phyloP scores from a whole-genome alignment of 1,284 basidiomycete genomes.

The Schizophyllum commune region DNA sequence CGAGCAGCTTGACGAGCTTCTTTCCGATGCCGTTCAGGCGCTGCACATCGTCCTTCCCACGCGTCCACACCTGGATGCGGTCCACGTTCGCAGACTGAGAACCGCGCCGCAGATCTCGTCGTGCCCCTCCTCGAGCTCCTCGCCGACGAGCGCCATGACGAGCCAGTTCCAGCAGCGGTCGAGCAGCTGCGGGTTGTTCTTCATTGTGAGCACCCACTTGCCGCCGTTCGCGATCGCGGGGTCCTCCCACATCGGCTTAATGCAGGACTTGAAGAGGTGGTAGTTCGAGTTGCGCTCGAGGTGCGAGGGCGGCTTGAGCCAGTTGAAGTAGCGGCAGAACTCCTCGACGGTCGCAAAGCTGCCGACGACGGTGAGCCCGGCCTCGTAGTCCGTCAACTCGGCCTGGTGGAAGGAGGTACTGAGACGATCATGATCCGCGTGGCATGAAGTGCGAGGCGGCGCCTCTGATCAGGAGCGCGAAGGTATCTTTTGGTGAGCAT shows the following conservation, averaged over 20 bases:
- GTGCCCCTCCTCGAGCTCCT: constrained; percentile 85
- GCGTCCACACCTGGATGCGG: constrained; percentile 85
- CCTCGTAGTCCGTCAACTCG: constrained; percentile 68
- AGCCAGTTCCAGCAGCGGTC: constrained; percentile 90
- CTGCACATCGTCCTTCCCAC: constrained; percentile 77
- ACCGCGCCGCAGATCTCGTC: constrained; percentile 90
- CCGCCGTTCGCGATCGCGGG: constrained; percentile 85
- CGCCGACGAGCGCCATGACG: constrained; percentile 77
- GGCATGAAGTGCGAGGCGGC: constrained; percentile 80
- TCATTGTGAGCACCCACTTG: constrained; percentile 93
- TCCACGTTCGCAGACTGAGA: constrained; percentile 86
- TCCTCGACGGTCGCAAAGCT: constrained; percentile 82
- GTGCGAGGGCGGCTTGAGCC: constrained; percentile 84
- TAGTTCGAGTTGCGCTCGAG: constrained; percentile 88
- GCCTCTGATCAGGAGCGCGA: constrained; percentile 75
- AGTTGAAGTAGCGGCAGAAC: constrained; percentile 91
- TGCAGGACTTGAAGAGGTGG: constrained; percentile 88
- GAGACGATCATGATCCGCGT: constrained; percentile 83
- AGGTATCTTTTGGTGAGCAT: constrained; percentile 93
- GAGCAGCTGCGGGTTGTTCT: constrained; percentile 68
- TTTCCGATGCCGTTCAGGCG: constrained; percentile 77
- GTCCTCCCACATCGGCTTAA: constrained; percentile 97
- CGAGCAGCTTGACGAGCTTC: constrained; percentile 74
- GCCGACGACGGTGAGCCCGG: constrained; percentile 70
- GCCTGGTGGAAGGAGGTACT: constrained; percentile 22